Conservation (phyloP, 371 early-diverging fungal genomes). For the Blastocladiella emersonii region DNA sequence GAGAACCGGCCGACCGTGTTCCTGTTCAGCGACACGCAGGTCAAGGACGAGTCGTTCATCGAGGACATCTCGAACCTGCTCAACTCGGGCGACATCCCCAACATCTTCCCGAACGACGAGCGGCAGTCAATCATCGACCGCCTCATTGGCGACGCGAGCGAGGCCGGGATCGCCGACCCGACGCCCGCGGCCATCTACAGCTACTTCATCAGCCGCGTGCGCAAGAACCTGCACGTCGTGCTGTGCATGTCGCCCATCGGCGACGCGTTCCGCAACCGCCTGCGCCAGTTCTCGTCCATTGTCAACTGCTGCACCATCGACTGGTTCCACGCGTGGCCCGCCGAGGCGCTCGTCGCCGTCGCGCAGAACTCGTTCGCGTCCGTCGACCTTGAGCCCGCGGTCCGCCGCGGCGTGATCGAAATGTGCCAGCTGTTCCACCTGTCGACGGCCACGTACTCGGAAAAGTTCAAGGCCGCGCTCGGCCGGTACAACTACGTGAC, state of each 20-base stretch:
- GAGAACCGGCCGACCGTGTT: constrained; percentile 37
- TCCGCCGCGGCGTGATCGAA: constrained; percentile 20
- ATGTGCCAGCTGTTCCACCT: constrained; percentile 39
- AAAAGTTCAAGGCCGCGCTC: constrained; percentile 29
- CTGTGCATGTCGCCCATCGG: constrained; percentile 48
- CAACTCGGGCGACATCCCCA: constrained; percentile 44
- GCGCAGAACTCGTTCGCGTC: constrained; percentile 33
- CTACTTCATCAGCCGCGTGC: constrained; percentile 26
- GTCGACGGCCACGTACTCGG: constrained; percentile 25
- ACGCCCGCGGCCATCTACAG: constrained; percentile 30
- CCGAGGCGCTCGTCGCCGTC: constrained; percentile 37
- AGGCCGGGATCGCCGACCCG: constrained; percentile 22
- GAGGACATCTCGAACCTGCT: constrained; percentile 44
- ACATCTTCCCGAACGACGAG: constrained; percentile 39
- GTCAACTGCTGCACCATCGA: constrained; percentile 49
- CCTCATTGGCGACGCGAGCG: constrained; percentile 32
- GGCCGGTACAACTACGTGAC: constrained; percentile 38
- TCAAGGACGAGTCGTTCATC: constrained; percentile 31
- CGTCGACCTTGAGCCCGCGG: constrained; percentile 20
- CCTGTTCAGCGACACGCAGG: constrained; percentile 38
- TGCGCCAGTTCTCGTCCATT: constrained; percentile 44
- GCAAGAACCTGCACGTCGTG: constrained; percentile 32
- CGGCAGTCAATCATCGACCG: constrained; percentile 32
- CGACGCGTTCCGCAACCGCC: constrained; percentile 37
- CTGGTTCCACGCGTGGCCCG: constrained; percentile 48